Conservation (phyloP, 164 flowering plant species). For the Vitis amurensis region DNA sequence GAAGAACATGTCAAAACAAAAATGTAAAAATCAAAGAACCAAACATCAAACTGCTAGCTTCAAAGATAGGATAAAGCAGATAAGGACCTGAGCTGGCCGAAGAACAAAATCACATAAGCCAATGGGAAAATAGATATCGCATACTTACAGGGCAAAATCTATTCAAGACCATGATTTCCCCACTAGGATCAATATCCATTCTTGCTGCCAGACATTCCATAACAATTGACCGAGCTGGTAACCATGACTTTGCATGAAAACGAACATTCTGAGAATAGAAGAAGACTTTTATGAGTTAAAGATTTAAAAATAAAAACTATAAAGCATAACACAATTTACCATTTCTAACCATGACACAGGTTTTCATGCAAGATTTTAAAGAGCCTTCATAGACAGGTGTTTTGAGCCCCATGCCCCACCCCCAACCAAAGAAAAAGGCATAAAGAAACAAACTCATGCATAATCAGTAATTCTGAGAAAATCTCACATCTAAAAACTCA, state of each 20-base stretch:
- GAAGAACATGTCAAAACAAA: neutral
- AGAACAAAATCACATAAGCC: too few species aligned
- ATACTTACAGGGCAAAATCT: slow-evolving; percentile 90
- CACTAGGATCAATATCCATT: slow-evolving; percentile 69
- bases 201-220: slow-evolving; percentile 64
- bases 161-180: slow-evolving; percentile 76
- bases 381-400: too few species aligned
- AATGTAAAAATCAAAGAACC: too few species aligned
- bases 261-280: slow-evolving; percentile 49
- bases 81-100: neutral
- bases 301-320: neutral
- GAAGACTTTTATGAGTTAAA: too few species aligned
- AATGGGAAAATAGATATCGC: neutral
- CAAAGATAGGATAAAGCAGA: neutral
- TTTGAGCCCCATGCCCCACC: too few species aligned
- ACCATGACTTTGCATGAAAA: slow-evolving; percentile 73
- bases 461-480: neutral
- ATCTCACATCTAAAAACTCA: slow-evolving; percentile 78
- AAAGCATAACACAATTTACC: neutral
- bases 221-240: slow-evolving; percentile 82
- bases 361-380: too few species aligned
- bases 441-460: neutral
- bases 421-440: neutral
- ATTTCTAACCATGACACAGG: too few species aligned
- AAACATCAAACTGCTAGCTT: too few species aligned